Evolutionary conservation across 805 yeast species (phyloP).

Genomic region (Schwanniomyces yamadae): DNA sequence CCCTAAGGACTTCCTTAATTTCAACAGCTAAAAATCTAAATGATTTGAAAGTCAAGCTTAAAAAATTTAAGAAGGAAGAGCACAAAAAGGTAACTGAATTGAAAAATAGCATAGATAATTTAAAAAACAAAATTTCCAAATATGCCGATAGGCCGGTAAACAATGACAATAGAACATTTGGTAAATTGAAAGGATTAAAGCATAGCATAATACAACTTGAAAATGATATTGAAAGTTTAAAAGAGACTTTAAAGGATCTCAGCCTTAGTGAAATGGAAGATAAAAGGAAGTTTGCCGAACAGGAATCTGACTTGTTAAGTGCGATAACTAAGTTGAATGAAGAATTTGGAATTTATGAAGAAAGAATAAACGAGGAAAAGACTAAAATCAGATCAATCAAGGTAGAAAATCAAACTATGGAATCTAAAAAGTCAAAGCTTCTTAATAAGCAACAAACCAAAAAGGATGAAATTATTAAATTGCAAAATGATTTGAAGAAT

Average conservation of each 20-base stretch:
- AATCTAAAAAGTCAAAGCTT: slow-evolving; percentile 25
- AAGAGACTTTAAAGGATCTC: slow-evolving; percentile 15
- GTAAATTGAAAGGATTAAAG: slow-evolving; percentile 40
- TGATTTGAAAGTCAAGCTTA: slow-evolving; percentile 21
- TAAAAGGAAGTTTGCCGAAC: slow-evolving; percentile 13
- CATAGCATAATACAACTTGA: slow-evolving; percentile 40
- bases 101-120: slow-evolving; percentile 31
- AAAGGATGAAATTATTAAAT: slow-evolving; percentile 24
- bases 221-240: slow-evolving; percentile 28
- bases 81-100: slow-evolving; percentile 32
- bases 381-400: slow-evolving; percentile 20
- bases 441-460: slow-evolving; percentile 22
- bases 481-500: slow-evolving; percentile 24
- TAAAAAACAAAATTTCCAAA: slow-evolving; percentile 32
- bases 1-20: slow-evolving; percentile 33
- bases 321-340: slow-evolving; percentile 24
- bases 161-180: slow-evolving; percentile 31
- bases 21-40: slow-evolving; percentile 29
- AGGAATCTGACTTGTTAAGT: slow-evolving; percentile 16
- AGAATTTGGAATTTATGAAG: slow-evolving; percentile 22
- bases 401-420: slow-evolving; percentile 19
- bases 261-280: slow-evolving; percentile 11
- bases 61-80: slow-evolving; percentile 38
- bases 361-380: slow-evolving; percentile 20
- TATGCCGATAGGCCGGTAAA: slow-evolving; percentile 18